Conservation (phyloP, 2,329 filamentous ascomycete genomes). For the Colletotrichum higginsianum region DNA sequence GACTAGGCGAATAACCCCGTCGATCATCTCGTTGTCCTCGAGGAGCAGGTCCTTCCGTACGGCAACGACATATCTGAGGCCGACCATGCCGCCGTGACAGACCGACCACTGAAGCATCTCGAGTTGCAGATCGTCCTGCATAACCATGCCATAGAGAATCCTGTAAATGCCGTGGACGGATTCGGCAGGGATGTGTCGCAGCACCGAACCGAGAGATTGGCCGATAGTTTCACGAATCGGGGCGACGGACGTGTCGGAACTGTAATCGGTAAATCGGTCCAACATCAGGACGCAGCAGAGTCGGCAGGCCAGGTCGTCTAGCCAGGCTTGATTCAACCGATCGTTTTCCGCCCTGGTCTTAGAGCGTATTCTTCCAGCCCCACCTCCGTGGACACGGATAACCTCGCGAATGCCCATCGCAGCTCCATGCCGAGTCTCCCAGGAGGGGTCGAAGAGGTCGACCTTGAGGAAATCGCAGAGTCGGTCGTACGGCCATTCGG, state of each 20-base stretch:
- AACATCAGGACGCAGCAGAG: constrained; percentile 97
- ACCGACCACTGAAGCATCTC: constrained; percentile 90
- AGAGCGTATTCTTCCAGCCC: constrained; percentile 83
- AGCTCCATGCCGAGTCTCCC: constrained; percentile 97
- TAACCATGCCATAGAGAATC: constrained; percentile 89
- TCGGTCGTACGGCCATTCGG: constrained; percentile 94
- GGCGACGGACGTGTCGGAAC: constrained; percentile 96
- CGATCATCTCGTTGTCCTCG: constrained; percentile 86
- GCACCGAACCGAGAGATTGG: constrained; percentile 89
- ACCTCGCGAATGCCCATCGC: constrained; percentile 96
- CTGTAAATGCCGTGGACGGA: constrained; percentile 89
- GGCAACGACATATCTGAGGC: constrained; percentile 93
- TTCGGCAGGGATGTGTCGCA: constrained; percentile 84
- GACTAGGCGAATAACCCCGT: constrained; percentile 91
- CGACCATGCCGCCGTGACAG: constrained; percentile 98
- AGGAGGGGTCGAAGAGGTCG: constrained; percentile 92
- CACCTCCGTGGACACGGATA: constrained; percentile 89
- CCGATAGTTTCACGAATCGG: constrained; percentile 96
- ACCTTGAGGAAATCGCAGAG: constrained; percentile 95
- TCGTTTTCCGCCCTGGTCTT: constrained; percentile 84
- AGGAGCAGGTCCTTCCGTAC: constrained; percentile 93
- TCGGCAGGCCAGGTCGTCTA: constrained; percentile 95
- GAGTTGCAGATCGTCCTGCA: constrained; percentile 85
- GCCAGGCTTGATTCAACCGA: constrained; percentile 83
- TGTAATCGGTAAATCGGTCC: constrained; percentile 97